A percentile compares a stretch with the other conserved stretches of the same genome.
These are phyloP conservation scores for Phytophthora multivora DNA, from an alignment of 352 stramenopile genomes.

Conservation along the genomic window DNA sequence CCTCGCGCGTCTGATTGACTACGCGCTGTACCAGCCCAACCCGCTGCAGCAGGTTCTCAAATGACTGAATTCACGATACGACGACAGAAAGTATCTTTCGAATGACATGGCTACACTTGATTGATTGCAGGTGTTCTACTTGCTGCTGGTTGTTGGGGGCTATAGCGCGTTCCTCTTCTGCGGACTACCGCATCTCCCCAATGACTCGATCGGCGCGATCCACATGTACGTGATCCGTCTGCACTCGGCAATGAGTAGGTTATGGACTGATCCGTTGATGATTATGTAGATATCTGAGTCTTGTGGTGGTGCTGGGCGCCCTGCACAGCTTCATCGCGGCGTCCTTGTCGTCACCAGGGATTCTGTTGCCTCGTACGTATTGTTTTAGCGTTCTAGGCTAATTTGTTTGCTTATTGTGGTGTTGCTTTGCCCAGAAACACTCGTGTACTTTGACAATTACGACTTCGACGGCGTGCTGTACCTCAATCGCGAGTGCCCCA, in stretches of 20 bases:
- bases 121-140: slow-evolving; percentile 54
- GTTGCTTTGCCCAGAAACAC: slow-evolving; percentile 33
- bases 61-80: slow-evolving; percentile 4
- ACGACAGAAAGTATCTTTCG: slow-evolving; percentile 41
- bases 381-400: background rate
- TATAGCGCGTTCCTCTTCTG: slow-evolving; percentile 60
- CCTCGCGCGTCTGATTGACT: slow-evolving; percentile 21
- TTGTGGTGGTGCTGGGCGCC: slow-evolving; percentile 40
- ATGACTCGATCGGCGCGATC: slow-evolving; percentile 36
- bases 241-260: background rate
- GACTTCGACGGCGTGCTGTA: slow-evolving; percentile 55
- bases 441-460: slow-evolving; percentile 63
- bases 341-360: slow-evolving; percentile 44
- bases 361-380: slow-evolving; percentile 50
- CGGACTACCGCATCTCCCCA: slow-evolving; percentile 50
- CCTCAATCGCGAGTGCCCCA: slow-evolving; percentile 38
- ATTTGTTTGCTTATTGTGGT: background rate
- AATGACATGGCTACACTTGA: slow-evolving; percentile 10
- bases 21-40: slow-evolving; percentile 30
- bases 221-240: slow-evolving; percentile 37
- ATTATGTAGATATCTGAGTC: slow-evolving; percentile 40
- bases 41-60: slow-evolving; percentile 32
- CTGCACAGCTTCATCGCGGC: slow-evolving; percentile 59
- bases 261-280: background rate
- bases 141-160: slow-evolving; percentile 60